phyloP scores from a whole-genome alignment of 805 yeast species.

The Zygosaccharomyces rouxii region DNA sequence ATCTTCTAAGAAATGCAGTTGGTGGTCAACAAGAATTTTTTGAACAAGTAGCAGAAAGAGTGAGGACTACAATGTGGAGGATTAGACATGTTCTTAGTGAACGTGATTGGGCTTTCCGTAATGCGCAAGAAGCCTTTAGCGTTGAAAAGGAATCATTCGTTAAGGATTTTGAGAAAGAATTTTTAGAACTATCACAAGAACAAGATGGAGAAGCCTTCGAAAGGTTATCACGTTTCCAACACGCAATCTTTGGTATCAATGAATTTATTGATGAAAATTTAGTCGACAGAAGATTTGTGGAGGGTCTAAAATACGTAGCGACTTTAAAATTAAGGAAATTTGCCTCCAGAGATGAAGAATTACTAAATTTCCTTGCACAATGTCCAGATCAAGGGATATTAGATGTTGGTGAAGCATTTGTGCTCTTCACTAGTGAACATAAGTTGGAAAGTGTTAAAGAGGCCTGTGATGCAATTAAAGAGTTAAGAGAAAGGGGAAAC shows the following conservation, averaged over 20 bases:
- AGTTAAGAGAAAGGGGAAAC: slow-evolving; percentile 42
- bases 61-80: slow-evolving; percentile 65
- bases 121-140: slow-evolving; percentile 47
- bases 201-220: slow-evolving; percentile 60
- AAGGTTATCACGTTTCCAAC: slow-evolving; percentile 71
- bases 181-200: slow-evolving; percentile 49
- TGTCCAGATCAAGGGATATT: slow-evolving; percentile 28
- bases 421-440: slow-evolving; percentile 45
- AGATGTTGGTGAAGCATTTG: slow-evolving; percentile 42
- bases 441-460: slow-evolving; percentile 38
- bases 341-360: slow-evolving; percentile 44
- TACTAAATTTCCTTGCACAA: slow-evolving; percentile 29
- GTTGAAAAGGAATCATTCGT: slow-evolving; percentile 46
- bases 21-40: slow-evolving; percentile 38
- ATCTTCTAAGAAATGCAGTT: slow-evolving; percentile 45
- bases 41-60: slow-evolving; percentile 38
- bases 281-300: slow-evolving; percentile 54
- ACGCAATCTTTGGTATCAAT: slow-evolving; percentile 81
- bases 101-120: slow-evolving; percentile 66
- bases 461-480: slow-evolving; percentile 40
- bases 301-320: slow-evolving; percentile 69
- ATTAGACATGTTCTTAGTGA: slow-evolving; percentile 86
- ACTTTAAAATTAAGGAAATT: slow-evolving; percentile 59
- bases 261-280: slow-evolving; percentile 53
- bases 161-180: slow-evolving; percentile 52